A percentile compares a stretch with the other conserved stretches of the same genome.
Evolutionary conservation across 1,139 yeast species (phyloP).

Genomic region (Scheffersomyces segobiensis): DNA sequence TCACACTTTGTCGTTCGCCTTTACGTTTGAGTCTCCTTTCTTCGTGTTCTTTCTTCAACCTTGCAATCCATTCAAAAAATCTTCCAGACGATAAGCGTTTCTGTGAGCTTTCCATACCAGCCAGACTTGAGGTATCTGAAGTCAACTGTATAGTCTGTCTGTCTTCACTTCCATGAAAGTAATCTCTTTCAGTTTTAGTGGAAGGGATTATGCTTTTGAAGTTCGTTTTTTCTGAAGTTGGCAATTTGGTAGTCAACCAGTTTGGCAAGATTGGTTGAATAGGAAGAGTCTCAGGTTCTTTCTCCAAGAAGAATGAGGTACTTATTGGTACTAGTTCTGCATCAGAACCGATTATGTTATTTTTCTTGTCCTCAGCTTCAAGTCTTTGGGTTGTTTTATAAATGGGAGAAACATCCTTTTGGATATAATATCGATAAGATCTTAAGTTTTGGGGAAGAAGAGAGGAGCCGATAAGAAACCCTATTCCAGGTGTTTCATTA

Average conservation of each 20-base stretch:
- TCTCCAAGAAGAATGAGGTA: neutral
- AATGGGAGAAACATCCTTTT: neutral
- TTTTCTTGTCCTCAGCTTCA: neutral
- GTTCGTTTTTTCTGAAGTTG: neutral
- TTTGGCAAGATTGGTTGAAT: neutral
- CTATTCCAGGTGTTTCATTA: neutral
- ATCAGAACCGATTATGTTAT: neutral
- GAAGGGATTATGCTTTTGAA: neutral
- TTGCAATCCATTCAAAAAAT: too few species aligned
- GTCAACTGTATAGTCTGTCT: neutral
- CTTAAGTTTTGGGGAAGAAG: neutral
- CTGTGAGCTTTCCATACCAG: too few species aligned
- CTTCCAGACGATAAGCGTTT: too few species aligned
- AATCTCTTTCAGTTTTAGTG: neutral
- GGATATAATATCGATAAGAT: neutral
- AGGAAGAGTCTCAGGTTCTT: neutral
- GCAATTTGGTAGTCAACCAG: neutral
- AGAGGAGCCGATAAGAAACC: neutral
- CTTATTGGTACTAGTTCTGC: neutral
- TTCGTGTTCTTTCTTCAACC: too few species aligned
- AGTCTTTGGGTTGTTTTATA: neutral
- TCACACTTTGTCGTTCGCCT: too few species aligned
- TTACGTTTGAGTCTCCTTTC: too few species aligned
- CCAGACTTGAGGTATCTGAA: too few species aligned
- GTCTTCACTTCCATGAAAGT: neutral